Base-by-base conservation (phyloP, 2,329 filamentous ascomycete genomes). In the Aspergillus latus region DNA sequence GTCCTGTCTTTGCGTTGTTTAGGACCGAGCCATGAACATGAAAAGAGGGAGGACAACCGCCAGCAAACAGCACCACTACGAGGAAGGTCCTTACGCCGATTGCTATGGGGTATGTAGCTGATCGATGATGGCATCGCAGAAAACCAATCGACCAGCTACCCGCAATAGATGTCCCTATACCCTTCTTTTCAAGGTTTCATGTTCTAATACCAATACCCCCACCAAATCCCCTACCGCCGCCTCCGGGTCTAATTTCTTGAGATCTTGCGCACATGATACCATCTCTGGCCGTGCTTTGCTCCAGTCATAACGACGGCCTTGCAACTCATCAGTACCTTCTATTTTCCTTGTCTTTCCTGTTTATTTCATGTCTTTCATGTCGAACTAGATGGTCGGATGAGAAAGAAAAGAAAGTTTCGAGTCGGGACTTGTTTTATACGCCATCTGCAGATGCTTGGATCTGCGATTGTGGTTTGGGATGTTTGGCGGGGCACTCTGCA, bases 261-360 rank as follows among this genome's bases (percentile, higher is more conserved):
- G 66, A 60, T 68, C 56, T 68, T 65, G 64, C 59, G 59, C 62
- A 66, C 63, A 70, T 72, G 70, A 72, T 72, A 72, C 70, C 70
- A 72, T 66, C 64, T 61, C 62, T 64, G 67, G 62, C 67, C 64
- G 65, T 64, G 64, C 63, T 65, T 47, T 62, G 54, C 49, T 62
- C 56, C 62, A 63, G 62, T 65, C 61, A 61, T 68, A 68, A 69
- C 21, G 70, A 62, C 64, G 64, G 63, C 62, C 65, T 66, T 67
- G 58, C 61, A 59, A 64, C 62, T 64, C 61, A 62, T 59, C n/a
- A 21, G 16, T 15, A 16, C 56, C 54, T 55, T 52, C 62, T 57
- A 58, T 64, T 59, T 61, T 58, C 39, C 36, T 50, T 15, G 43
- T 46, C 44, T 44, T 21, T n/a, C 34, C 32, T 13, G 44, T 29